Evolutionary conservation across 257 asterid species (phyloP).

Genomic region (Leonotis leonurus): DNA sequence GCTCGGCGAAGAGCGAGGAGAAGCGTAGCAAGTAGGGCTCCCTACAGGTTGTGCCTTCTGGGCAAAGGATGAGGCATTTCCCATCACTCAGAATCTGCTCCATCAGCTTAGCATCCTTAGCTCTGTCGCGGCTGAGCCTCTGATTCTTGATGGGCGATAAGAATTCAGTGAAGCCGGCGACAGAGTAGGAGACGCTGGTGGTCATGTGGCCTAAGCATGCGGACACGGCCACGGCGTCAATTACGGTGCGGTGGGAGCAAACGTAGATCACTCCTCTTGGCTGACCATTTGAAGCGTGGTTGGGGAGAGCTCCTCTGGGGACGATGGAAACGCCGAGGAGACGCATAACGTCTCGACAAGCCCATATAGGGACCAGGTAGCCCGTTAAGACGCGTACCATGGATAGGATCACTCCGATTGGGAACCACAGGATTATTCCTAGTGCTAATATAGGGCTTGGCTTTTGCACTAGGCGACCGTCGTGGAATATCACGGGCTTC

Average conservation of each 20-base stretch:
- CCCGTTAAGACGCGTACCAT: constrained; percentile 2
- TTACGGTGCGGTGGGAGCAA: constrained; percentile 21
- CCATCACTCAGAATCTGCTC: constrained; percentile 1
- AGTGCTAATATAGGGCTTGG: constrained; percentile 22
- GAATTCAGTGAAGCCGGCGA: constrained; percentile 11
- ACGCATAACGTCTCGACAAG: neutral
- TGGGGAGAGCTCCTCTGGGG: constrained; percentile 17
- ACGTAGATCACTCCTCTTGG: constrained; percentile 3
- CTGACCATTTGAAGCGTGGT: no score
- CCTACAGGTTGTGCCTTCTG: constrained; percentile 37
- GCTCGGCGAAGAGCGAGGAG: constrained; percentile 26
- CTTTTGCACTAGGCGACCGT: constrained; percentile 28
- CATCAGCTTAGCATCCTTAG: constrained; percentile 18
- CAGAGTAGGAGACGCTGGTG: constrained; percentile 24
- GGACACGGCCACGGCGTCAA: constrained; percentile 18
- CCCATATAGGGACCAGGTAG: no score
- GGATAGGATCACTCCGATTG: constrained; percentile 19
- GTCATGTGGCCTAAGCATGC: constrained; percentile 18
- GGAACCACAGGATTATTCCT: constrained; percentile 26
- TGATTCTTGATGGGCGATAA: constrained; percentile 16
- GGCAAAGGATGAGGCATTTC: constrained; percentile 7
- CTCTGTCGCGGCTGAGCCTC: constrained; percentile 9
- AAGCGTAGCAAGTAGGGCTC: constrained; percentile 30
- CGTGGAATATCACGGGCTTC: constrained; percentile 32
- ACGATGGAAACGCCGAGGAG: neutral